Percentiles rank a stretch among this genome's conserved stretches.
Conservation (phyloP, 768 basidiomycete genomes). For the Boletus edulis region DNA sequence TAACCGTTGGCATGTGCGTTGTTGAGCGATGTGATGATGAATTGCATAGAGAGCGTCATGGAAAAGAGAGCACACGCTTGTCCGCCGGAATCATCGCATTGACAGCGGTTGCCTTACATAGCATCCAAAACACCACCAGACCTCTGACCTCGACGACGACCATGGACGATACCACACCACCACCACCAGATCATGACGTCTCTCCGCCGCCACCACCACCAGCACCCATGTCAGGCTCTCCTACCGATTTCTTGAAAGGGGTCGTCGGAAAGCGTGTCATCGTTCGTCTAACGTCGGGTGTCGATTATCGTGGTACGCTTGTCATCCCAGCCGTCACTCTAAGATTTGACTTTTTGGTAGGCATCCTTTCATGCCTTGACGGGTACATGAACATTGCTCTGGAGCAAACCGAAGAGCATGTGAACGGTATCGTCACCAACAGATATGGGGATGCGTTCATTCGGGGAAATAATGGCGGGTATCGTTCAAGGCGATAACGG, state of each 20-base stretch:
- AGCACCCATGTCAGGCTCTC: conserved; percentile 62
- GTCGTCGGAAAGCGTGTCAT: conserved; percentile 96
- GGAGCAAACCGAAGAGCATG: conserved; percentile 96
- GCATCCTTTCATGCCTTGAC: conserved; percentile 90
- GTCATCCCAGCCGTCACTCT: not conserved
- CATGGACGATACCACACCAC: conserved; percentile 32
- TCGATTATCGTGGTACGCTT: conserved; percentile 83
- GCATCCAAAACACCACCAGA: conserved; percentile 13
- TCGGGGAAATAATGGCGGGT: conserved; percentile 85
- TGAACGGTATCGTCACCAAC: conserved; percentile 83
- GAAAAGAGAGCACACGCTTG: not conserved
- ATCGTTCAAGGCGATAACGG: not conserved
- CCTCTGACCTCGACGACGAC: not conserved
- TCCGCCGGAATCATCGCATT: not conserved
- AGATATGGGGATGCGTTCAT: conserved; percentile 96
- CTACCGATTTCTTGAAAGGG: conserved; percentile 90
- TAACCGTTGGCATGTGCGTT: conserved; percentile 62
- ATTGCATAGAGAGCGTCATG: conserved; percentile 6
- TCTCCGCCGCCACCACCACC: conserved; percentile 53
- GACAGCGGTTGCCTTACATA: conserved; percentile 11
- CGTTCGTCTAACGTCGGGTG: conserved; percentile 86
- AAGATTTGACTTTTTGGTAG: conserved; percentile 38
- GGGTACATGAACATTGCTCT: conserved; percentile 99
- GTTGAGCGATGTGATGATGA: conserved; percentile 10
- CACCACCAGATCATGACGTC: conserved; percentile 38